Evolutionary conservation across 1,139 yeast genomes (phyloP).

Genomic region (Taphrina sp.): DNA sequence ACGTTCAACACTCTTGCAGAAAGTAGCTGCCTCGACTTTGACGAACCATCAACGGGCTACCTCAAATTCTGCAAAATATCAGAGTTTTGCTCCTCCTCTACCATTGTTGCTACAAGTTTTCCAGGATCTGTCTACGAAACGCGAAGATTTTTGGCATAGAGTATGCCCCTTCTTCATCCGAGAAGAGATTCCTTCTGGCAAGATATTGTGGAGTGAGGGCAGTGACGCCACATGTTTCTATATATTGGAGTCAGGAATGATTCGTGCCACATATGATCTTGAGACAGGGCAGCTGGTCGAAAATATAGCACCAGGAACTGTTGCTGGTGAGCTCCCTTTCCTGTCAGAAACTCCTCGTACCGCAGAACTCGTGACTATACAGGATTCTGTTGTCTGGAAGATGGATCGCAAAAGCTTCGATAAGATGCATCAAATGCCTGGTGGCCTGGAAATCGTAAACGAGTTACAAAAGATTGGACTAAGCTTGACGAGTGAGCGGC

Average conservation of each 20-base stretch:
- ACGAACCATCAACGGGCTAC: constrained; percentile 6
- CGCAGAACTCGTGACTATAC: constrained; percentile 49
- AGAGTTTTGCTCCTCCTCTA: constrained; percentile 56
- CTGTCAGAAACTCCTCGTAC: constrained; percentile 50
- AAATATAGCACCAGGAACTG: constrained; percentile 81
- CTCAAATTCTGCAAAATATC: constrained; percentile 12
- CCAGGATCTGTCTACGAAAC: constrained; percentile 62
- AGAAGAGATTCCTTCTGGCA: constrained; percentile 53
- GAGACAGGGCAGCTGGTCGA: constrained; percentile 60
- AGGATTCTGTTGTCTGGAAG: constrained; percentile 71
- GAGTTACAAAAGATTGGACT: constrained; percentile 68
- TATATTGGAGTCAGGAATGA: constrained; percentile 74
- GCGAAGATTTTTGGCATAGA: constrained; percentile 64
- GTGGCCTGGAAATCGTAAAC: constrained; percentile 58
- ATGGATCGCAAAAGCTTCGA: constrained; percentile 53
- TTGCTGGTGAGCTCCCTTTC: constrained; percentile 72
- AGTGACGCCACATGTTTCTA: constrained; percentile 53
- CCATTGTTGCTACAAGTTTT: constrained; percentile 68
- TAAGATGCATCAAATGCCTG: constrained; percentile 44
- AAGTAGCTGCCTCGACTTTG: constrained; percentile 32
- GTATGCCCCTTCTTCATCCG: constrained; percentile 54
- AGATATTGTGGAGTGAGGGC: constrained; percentile 42
- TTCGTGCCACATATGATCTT: constrained; percentile 60
- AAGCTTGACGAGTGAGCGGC: constrained; percentile 67
- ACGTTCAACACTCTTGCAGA: constrained; percentile 20